Base-by-base conservation (phyloP, 129 eudicot genomes). In the Lactuca sativa region DNA sequence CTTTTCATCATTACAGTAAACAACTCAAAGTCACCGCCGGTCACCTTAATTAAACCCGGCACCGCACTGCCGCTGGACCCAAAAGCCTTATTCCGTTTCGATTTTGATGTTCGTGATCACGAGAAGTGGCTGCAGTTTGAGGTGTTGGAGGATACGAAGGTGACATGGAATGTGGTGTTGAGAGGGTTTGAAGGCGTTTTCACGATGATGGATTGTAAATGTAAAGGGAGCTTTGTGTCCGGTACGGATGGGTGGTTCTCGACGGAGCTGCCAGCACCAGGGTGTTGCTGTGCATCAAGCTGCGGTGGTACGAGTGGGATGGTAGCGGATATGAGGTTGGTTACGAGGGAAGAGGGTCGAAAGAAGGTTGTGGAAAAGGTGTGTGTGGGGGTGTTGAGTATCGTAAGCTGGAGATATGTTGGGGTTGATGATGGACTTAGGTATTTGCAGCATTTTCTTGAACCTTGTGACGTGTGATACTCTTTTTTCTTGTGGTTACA, bases 381-480 rank as follows among this genome's bases (percentile, higher is more conserved):
- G 37, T 74, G 84, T 57, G 85, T 87, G 4, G 90, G 95, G 66
- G 77, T 91, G 14, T 59, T 91, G 95, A 87, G 84, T 61, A 49
- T 87, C 2, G 65, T 75, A 25, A 85, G 83, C 75, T 91, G 95
- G 97, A 85, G 97, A n/a, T 83, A 87, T 77, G 85, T 83, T 32
- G 34, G 82, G 48, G 72, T 90, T 3, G 95, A 87, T 59, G 97
- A 90, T 81, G 85, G 74, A 33, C 82, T 84, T 37, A 75, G 86
- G 59, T 90, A 90, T 37, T 78, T 90, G 82, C 90, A 90, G 43
- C 95, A 86, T 82, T 90, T 86, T 76, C 88, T 90, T 61, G 53
- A 74, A 36, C 81, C 86, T 43, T 73, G 56, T 71, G 62, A 40
- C 40, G 51, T 44, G 56, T 70, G 56, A 70, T 71, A 49, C 15